Evolutionary conservation across 208 protist species (phyloP).

Genomic region (Acanthamoeba quina): DNA sequence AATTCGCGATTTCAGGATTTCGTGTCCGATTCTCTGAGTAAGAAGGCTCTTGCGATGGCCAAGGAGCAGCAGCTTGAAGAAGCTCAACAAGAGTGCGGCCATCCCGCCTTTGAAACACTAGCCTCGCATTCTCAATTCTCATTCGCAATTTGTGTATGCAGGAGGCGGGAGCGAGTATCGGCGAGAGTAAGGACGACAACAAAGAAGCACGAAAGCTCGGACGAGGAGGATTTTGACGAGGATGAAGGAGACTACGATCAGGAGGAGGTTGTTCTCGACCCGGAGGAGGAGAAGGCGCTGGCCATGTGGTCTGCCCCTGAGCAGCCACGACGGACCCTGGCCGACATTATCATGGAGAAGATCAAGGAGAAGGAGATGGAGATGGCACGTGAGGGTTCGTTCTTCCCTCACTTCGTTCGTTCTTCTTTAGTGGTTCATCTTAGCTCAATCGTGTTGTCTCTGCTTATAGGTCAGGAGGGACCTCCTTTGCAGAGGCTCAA

Average conservation of each 20-base stretch:
- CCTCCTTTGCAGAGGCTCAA: constrained; percentile 48
- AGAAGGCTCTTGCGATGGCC: constrained; percentile 60
- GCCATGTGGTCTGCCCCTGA: constrained; percentile 35
- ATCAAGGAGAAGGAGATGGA: constrained; percentile 72
- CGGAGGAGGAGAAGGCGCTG: constrained; percentile 53
- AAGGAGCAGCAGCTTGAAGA: constrained; percentile 68
- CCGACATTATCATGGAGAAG: constrained; percentile 77
- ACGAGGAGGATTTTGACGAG: constrained; percentile 65
- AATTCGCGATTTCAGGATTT: constrained; percentile 44
- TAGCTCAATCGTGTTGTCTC: background rate
- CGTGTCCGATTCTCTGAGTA: constrained; percentile 65
- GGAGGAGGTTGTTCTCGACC: constrained; percentile 58
- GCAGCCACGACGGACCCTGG: constrained; percentile 66
- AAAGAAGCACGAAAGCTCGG: constrained; percentile 33
- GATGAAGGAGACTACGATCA: constrained; percentile 66
- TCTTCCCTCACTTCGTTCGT: background rate
- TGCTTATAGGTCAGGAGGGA: background rate
- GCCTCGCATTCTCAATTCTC: background rate
- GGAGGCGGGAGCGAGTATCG: background rate
- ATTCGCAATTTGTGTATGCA: background rate
- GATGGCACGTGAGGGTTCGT: constrained; percentile 53
- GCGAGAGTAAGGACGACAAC: background rate
- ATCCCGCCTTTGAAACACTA: background rate
- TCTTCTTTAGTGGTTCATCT: background rate
- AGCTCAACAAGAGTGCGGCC: constrained; percentile 25